Conservation (phyloP, 345 rosid species). For the Populus deltoides region DNA sequence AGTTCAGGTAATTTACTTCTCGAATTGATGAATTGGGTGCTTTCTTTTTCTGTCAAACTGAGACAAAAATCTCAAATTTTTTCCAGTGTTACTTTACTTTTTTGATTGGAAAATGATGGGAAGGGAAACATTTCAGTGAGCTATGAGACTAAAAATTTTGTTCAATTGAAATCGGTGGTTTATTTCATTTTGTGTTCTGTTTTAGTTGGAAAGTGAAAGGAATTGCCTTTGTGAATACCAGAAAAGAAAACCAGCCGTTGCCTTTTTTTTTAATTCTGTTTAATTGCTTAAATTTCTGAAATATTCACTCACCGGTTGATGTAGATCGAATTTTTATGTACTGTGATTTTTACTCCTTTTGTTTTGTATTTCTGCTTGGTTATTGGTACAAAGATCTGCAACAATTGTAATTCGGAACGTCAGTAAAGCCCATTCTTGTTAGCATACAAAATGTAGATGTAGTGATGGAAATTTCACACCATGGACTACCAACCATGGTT, state of each 20-base stretch:
- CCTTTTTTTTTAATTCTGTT: background rate
- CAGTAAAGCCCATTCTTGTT: background rate
- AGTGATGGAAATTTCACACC: background rate
- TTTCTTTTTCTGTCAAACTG: background rate
- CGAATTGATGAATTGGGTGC: background rate
- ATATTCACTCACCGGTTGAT: background rate
- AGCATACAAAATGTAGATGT: background rate
- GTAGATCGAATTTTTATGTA: background rate
- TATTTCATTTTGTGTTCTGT: background rate
- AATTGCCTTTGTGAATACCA: background rate
- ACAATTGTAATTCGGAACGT: background rate
- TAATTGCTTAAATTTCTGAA: background rate
- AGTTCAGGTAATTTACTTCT: background rate
- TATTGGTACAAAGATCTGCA: constrained; percentile 1
- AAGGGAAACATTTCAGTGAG: background rate
- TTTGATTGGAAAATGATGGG: background rate
- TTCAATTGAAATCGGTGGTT: background rate
- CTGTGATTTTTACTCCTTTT: background rate
- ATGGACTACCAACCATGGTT: background rate
- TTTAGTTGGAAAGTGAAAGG: background rate
- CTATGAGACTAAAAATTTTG: background rate
- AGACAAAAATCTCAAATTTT: background rate
- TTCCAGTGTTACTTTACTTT: background rate
- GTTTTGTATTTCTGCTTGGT: background rate
- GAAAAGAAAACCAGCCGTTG: background rate